Percentiles rank a stretch among this genome's conserved stretches.
Conservation (phyloP, 192 early-diverging fungal genomes). For the Coemansia sp. region DNA sequence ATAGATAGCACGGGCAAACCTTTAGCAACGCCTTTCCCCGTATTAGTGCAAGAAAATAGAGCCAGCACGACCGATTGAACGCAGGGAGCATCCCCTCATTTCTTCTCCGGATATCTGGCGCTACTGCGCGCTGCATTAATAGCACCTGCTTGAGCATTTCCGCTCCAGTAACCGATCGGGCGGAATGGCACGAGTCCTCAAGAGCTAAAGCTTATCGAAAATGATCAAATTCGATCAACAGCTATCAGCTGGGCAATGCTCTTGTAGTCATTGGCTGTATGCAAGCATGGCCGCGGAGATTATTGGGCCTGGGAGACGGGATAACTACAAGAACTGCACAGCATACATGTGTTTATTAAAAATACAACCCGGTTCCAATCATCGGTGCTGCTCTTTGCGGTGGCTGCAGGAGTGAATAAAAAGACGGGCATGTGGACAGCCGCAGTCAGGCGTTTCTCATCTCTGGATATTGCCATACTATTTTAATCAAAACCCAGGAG, state of each 20-base stretch:
- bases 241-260: background rate
- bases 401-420: background rate
- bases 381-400: too few species aligned
- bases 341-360: background rate
- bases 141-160: background rate
- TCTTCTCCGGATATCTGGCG: background rate
- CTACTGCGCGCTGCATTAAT: background rate
- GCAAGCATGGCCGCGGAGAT: constrained; percentile 14
- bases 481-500: background rate
- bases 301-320: constrained; percentile 1
- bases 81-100: constrained; percentile 1
- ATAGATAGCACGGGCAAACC: background rate
- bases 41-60: background rate
- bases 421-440: background rate
- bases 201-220: background rate
- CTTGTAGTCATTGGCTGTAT: constrained; percentile 5
- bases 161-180: background rate
- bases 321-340: background rate
- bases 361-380: background rate
- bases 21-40: background rate
- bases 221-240: background rate
- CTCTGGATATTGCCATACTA: background rate
- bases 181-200: too few species aligned
- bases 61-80: background rate
- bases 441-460: background rate